Percentiles rank a stretch among this genome's conserved stretches.
Conservation (phyloP, 305 asterid species). For the Solanum hybrid region DNA sequence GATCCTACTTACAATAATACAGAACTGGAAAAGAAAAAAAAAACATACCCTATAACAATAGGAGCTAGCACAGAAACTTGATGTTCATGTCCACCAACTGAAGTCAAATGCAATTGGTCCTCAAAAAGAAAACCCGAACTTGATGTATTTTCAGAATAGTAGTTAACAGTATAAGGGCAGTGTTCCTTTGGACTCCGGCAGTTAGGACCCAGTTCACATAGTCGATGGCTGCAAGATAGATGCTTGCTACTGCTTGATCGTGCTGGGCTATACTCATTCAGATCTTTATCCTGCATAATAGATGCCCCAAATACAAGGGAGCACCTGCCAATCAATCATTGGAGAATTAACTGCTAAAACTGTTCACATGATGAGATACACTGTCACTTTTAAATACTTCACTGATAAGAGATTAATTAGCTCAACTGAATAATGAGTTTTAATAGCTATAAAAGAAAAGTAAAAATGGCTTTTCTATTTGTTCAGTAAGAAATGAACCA, state of each 20-base stretch:
- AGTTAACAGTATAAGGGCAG: slow-evolving; percentile 57
- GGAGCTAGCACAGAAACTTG: slow-evolving; percentile 39
- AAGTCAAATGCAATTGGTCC: slow-evolving; percentile 54
- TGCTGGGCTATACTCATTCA: slow-evolving; percentile 63
- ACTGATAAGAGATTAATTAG: not conserved
- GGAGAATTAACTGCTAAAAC: slow-evolving; percentile 60
- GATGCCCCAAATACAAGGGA: slow-evolving; percentile 71
- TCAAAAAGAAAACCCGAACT: slow-evolving; percentile 75
- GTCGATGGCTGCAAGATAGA: slow-evolving; percentile 60
- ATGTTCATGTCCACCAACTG: slow-evolving; percentile 33
- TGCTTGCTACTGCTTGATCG: slow-evolving; percentile 61
- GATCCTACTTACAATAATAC: not conserved
- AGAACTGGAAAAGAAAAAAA: not conserved
- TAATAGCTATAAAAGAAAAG: not conserved
- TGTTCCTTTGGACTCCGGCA: slow-evolving; percentile 51
- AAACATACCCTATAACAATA: slow-evolving; percentile 52
- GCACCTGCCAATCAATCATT: slow-evolving; percentile 85
- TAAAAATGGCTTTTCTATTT: not conserved
- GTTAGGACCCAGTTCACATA: slow-evolving; percentile 44
- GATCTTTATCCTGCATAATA: slow-evolving; percentile 80
- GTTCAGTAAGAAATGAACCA: not conserved
- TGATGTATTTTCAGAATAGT: slow-evolving; percentile 52
- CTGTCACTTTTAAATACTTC: not conserved
- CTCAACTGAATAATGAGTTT: not conserved
- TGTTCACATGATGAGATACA: slow-evolving; percentile 17